Conservation (phyloP, 2,329 filamentous ascomycete species). For the Penicillium hordei region DNA sequence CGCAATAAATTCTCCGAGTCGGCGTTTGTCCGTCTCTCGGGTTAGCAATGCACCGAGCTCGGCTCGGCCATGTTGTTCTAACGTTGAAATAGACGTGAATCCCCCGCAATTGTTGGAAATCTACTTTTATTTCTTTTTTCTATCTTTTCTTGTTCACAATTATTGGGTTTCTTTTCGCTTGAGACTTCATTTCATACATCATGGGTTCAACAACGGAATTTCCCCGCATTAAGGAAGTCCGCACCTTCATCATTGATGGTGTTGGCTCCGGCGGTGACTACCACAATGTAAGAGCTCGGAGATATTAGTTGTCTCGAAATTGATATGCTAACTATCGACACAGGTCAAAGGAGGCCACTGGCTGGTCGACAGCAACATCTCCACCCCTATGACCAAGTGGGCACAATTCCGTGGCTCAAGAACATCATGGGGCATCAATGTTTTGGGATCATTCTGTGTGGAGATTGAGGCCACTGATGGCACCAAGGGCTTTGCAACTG, state of each 20-base stretch:
- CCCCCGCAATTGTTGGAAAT: slow-evolving; percentile 13
- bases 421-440: slow-evolving; percentile 94
- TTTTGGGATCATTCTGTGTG: slow-evolving; percentile 85
- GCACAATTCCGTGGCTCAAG: slow-evolving; percentile 83
- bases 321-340: not conserved
- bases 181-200: slow-evolving; percentile 11
- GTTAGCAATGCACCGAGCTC: slow-evolving; percentile 33
- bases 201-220: slow-evolving; percentile 39
- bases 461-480: slow-evolving; percentile 87
- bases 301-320: not conserved
- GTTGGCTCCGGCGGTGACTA: slow-evolving; percentile 59
- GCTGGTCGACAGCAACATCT: slow-evolving; percentile 89
- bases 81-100: slow-evolving; percentile 7
- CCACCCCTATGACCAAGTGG: slow-evolving; percentile 87
- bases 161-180: not conserved
- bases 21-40: slow-evolving; percentile 23
- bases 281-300: slow-evolving; percentile 68
- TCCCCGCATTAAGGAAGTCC: slow-evolving; percentile 47
- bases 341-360: slow-evolving; percentile 58
- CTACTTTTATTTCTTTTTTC: slow-evolving; percentile 7
- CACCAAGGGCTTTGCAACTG: slow-evolving; percentile 90
- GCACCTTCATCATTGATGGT: slow-evolving; percentile 49
- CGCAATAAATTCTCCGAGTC: not conserved
- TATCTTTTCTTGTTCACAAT: not conserved
- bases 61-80: no score